These are phyloP conservation scores for Acanthamoeba lenticulata DNA, from an alignment of 208 protist genomes.

Conservation along the genomic window DNA sequence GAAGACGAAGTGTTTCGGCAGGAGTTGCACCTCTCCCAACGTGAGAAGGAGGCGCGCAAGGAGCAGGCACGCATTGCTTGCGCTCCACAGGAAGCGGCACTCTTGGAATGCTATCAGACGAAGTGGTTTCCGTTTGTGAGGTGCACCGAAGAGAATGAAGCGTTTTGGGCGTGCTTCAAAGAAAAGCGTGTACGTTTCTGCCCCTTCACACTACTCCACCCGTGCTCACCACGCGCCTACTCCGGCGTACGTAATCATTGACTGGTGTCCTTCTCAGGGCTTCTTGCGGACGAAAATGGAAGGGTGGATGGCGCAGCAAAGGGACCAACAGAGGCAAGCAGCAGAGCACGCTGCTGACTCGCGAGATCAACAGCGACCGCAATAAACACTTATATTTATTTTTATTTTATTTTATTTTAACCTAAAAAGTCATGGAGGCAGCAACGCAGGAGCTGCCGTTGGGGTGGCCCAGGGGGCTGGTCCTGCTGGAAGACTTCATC, in stretches of 20 bases:
- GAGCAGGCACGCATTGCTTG: not conserved
- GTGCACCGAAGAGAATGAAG: not conserved
- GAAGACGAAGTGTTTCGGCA: not conserved
- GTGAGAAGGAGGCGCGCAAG: not conserved
- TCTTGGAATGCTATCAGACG: not conserved
- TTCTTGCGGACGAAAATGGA: not conserved
- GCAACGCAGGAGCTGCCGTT: not conserved
- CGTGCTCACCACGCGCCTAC: not conserved
- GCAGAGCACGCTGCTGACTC: too few species aligned
- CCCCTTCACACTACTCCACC: not conserved
- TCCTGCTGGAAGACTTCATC: not conserved
- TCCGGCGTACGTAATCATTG: not conserved
- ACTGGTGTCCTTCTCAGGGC: not conserved
- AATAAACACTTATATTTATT: not conserved
- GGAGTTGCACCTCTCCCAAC: not conserved
- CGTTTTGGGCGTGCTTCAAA: constrained; percentile 8
- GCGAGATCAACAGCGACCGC: too few species aligned
- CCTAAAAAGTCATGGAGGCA: not conserved
- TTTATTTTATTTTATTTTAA: not conserved
- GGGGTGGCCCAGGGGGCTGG: not conserved
- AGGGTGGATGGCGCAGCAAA: not conserved
- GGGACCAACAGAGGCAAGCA: not conserved
- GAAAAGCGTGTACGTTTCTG: not conserved
- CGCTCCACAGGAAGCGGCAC: not conserved
- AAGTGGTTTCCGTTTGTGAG: not conserved